Conservation (phyloP, 2,329 filamentous ascomycete genomes). For the Colletotrichum spaethianum region DNA sequence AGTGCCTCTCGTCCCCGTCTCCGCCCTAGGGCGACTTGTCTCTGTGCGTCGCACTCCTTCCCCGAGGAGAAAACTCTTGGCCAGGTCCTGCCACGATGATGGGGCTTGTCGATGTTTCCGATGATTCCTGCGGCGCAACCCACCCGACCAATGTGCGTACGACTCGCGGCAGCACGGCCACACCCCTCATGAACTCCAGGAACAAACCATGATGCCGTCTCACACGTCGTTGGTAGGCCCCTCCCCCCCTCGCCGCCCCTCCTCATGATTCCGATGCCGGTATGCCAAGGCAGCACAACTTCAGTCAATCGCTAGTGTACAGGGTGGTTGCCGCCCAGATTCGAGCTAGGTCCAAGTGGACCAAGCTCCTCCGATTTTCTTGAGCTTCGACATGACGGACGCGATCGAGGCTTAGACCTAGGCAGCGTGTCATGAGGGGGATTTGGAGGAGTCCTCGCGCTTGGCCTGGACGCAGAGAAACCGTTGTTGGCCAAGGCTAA, state of each 20-base stretch:
- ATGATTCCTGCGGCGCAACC: slow-evolving; percentile 25
- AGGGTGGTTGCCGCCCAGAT: background rate
- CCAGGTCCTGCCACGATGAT: slow-evolving; percentile 22
- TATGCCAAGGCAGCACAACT: background rate
- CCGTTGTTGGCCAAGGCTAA: background rate
- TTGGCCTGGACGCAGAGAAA: background rate
- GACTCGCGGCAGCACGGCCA: slow-evolving; percentile 16
- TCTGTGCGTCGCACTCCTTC: slow-evolving; percentile 24
- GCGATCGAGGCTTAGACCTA: slow-evolving; percentile 4
- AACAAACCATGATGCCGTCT: slow-evolving; percentile 1
- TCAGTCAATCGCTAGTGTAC: too few species aligned
- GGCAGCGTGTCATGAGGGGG: background rate
- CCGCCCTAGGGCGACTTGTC: slow-evolving; percentile 2
- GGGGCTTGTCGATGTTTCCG: slow-evolving; percentile 18
- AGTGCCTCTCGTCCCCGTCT: slow-evolving; percentile 15
- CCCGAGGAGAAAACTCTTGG: slow-evolving; percentile 28
- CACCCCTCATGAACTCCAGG: slow-evolving; percentile 1
- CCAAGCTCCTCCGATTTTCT: slow-evolving; percentile 8
- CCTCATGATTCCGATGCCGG: background rate
- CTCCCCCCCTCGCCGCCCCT: too few species aligned
- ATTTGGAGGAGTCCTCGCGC: background rate
- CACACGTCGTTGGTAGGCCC: background rate
- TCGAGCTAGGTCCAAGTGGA: background rate
- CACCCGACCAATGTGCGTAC: slow-evolving; percentile 14
- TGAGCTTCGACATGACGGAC: background rate